Percentiles rank a stretch among this genome's conserved stretches.
These are phyloP conservation scores for Plantago elongata DNA, from an alignment of 257 asterid species.

Conservation along the genomic window DNA sequence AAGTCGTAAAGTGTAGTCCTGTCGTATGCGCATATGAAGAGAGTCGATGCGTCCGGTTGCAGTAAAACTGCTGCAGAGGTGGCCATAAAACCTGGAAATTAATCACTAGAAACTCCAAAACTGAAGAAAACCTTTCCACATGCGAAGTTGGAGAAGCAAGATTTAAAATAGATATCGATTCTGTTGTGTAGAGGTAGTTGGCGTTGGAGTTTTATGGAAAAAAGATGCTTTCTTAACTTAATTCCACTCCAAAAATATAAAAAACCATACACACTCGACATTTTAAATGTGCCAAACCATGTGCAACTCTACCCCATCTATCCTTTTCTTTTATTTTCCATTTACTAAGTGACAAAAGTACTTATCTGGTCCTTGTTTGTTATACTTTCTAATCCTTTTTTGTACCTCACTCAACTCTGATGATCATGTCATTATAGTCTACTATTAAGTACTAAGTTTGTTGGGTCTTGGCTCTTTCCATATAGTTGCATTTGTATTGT, in stretches of 20 bases:
- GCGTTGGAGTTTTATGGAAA: constrained; percentile 17
- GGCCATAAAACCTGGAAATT: too few species aligned
- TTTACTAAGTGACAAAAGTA: constrained; percentile 24
- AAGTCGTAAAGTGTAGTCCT: too few species aligned
- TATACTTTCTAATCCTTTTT: constrained; percentile 18
- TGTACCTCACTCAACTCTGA: constrained; percentile 19
- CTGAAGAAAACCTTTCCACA: constrained; percentile 37
- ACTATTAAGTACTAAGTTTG: too few species aligned
- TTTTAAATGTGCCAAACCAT: constrained; percentile 33
- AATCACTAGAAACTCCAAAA: constrained; percentile 3
- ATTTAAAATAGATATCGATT: constrained; percentile 15
- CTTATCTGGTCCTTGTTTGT: constrained; percentile 13
- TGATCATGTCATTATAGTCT: neutral
- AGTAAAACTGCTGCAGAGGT: too few species aligned
- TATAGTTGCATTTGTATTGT: too few species aligned
- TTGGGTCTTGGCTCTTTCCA: too few species aligned
- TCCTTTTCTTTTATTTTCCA: constrained; percentile 15
- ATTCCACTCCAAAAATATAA: constrained; percentile 13
- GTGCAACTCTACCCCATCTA: constrained; percentile 44
- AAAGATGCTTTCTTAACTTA: constrained; percentile 37
- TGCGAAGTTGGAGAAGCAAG: constrained; percentile 22
- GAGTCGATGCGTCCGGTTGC: too few species aligned
- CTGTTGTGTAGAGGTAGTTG: constrained; percentile 35
- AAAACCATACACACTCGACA: neutral
- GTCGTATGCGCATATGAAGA: too few species aligned